phyloP scores from a whole-genome alignment of 192 early-diverging fungal genomes.

The Coemansia sp. region DNA sequence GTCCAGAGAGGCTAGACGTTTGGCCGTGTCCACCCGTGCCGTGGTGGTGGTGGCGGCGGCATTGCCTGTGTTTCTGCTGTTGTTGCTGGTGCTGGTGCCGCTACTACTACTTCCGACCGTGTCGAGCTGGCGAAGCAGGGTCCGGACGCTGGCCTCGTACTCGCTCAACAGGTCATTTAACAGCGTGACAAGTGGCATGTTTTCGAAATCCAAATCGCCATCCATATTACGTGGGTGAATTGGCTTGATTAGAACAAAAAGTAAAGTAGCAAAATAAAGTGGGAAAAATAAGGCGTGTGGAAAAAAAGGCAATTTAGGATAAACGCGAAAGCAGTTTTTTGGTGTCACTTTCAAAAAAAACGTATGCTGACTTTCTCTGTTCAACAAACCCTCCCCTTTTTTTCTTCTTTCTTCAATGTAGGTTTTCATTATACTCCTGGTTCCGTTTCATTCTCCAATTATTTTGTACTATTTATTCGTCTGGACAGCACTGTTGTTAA shows the following conservation, averaged over 20 bases:
- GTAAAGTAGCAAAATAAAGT: background rate
- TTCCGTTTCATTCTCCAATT: background rate
- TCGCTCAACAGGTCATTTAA: constrained; percentile 34
- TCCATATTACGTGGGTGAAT: constrained; percentile 16
- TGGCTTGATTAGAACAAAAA: background rate
- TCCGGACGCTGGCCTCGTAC: constrained; percentile 33
- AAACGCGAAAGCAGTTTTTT: too few species aligned
- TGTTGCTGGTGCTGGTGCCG: constrained; percentile 8
- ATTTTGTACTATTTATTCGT: background rate
- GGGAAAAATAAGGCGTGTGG: background rate
- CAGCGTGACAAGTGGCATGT: constrained; percentile 40
- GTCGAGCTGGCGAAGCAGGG: constrained; percentile 41
- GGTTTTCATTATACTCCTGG: too few species aligned
- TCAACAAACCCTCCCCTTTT: too few species aligned
- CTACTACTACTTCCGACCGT: background rate
- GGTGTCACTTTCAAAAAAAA: too few species aligned
- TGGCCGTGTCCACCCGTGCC: background rate
- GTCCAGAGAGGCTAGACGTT: constrained; percentile 31
- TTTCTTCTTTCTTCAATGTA: too few species aligned
- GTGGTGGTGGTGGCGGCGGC: background rate
- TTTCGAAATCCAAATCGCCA: constrained; percentile 22
- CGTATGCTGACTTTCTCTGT: too few species aligned
- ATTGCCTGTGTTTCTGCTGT: constrained; percentile 27
- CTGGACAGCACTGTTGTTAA: background rate
- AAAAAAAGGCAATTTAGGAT: background rate